Conservation (phyloP, 352 stramenopile species). For the Globisporangium recalcitrans region DNA sequence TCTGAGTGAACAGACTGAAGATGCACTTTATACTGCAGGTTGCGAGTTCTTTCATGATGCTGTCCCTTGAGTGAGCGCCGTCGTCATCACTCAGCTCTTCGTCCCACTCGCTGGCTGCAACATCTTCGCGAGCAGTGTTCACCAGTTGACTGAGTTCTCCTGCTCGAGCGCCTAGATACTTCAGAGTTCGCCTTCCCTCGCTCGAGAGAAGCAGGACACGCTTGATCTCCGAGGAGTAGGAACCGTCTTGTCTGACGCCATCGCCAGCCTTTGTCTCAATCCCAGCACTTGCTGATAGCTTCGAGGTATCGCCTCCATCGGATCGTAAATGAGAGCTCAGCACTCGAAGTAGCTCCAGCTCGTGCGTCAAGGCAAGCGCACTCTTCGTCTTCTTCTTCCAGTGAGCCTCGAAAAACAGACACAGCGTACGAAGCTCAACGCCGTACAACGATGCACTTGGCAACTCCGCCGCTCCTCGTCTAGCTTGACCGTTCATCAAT, state of each 20-base stretch:
- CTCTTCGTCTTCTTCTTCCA: constrained; percentile 28
- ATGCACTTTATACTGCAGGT: constrained; percentile 29
- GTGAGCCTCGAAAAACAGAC: constrained; percentile 42
- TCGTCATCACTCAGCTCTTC: background rate
- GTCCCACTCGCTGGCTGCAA: constrained; percentile 18
- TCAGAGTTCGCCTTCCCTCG: constrained; percentile 46
- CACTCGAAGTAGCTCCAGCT: constrained; percentile 45
- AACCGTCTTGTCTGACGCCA: background rate
- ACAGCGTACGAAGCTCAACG: constrained; percentile 43
- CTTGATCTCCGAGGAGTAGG: constrained; percentile 3
- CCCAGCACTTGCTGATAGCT: background rate
- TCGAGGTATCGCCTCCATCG: background rate
- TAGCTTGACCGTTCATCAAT: constrained; percentile 28
- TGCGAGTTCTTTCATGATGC: constrained; percentile 6
- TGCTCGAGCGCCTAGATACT: constrained; percentile 39
- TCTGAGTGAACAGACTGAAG: constrained; percentile 30
- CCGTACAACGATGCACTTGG: constrained; percentile 41
- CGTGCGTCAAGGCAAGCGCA: constrained; percentile 31
- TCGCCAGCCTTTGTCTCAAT: background rate
- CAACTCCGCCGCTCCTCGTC: constrained; percentile 24
- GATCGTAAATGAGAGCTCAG: constrained; percentile 35
- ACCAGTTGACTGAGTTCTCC: constrained; percentile 25
- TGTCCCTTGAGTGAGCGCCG: background rate
- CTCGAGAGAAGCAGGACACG: constrained; percentile 23
- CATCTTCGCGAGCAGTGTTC: constrained; percentile 6